Evolutionary conservation across 495 filamentous ascomycete genomes (phyloP).

Genomic region (Podospora comata): DNA sequence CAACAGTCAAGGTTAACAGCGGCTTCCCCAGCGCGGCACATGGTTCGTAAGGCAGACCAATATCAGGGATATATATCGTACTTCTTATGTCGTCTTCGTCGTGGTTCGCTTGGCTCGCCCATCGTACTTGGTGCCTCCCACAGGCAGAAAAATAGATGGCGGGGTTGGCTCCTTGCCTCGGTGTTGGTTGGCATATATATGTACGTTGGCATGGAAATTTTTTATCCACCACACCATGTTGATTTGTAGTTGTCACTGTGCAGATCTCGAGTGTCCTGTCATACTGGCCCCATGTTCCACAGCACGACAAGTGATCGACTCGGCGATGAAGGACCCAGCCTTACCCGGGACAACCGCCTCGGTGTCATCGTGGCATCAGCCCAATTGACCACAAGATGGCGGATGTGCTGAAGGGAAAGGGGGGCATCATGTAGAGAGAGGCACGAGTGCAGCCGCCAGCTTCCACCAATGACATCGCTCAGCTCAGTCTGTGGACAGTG

Average conservation of each 20-base stretch:
- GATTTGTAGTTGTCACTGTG: not conserved
- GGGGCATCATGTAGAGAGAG: not conserved
- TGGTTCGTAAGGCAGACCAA: slow-evolving; percentile 13
- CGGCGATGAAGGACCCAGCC: not conserved
- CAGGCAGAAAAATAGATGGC: not conserved
- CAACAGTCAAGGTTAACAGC: not conserved
- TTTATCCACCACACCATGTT: not conserved
- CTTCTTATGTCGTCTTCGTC: not conserved
- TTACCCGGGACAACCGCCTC: not conserved
- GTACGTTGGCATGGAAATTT: not conserved
- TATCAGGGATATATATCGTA: not conserved
- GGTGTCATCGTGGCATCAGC: not conserved
- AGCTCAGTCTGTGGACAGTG: not conserved
- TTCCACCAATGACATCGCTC: not conserved
- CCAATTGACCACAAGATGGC: not conserved
- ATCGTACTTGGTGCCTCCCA: not conserved
- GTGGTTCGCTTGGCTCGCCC: slow-evolving; percentile 1
- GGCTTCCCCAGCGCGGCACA: slow-evolving; percentile 3
- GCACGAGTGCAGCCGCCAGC: not conserved
- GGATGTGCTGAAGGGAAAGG: not conserved
- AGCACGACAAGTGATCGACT: not conserved
- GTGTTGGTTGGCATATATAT: not conserved
- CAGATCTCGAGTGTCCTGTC: not conserved
- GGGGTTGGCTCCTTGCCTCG: not conserved
- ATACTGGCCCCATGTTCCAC: not conserved